Conservation (phyloP, 306 rosid genomes). For the Castanospermum australe region DNA sequence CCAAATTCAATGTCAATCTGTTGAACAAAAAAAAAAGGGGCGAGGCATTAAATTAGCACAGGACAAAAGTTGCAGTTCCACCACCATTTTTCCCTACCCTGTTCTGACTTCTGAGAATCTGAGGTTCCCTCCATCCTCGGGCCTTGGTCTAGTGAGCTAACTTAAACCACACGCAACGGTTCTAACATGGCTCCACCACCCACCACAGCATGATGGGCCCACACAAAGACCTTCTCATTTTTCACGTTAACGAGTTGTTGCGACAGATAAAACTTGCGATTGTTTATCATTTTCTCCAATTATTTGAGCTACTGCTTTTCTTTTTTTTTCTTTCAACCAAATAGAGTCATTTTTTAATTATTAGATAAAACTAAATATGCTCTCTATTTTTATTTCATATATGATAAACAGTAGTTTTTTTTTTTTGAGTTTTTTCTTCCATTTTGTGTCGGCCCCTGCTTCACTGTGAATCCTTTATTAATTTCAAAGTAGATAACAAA, state of each 20-base stretch:
- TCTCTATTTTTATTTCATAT: neutral
- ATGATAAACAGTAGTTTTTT: too few species aligned
- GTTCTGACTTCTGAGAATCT: neutral
- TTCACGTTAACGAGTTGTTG: too few species aligned
- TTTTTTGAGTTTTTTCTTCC: neutral
- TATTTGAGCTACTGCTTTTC: neutral
- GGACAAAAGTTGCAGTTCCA: neutral
- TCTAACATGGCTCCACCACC: neutral
- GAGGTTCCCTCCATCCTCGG: conserved; percentile 12
- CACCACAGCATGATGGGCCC: conserved; percentile 11
- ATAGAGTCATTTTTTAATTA: neutral
- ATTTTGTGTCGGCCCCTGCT: neutral
- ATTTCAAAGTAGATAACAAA: neutral
- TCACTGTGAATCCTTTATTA: neutral
- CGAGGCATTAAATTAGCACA: neutral
- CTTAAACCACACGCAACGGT: neutral
- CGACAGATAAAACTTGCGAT: neutral
- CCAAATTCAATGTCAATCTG: neutral
- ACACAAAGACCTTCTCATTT: neutral
- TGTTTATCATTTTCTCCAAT: too few species aligned
- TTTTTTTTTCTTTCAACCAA: neutral
- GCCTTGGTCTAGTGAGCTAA: conserved; percentile 16
- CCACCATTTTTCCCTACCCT: neutral
- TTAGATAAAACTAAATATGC: neutral
- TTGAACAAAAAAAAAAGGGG: neutral